phyloP scores from a whole-genome alignment of 1,139 yeast species.

The Eremothecium cymbalariae region DNA sequence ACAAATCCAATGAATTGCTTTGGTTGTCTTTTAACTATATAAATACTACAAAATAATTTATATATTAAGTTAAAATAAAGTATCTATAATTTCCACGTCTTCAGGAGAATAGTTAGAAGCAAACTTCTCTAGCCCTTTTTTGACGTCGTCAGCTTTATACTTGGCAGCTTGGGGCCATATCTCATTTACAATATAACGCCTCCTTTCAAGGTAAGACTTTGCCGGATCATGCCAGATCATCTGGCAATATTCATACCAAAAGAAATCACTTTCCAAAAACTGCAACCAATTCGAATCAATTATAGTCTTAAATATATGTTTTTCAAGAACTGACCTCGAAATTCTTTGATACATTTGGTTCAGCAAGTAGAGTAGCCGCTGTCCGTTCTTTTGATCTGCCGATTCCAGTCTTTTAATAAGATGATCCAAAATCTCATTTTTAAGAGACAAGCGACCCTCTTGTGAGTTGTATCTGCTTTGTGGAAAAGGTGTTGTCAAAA shows the following conservation, averaged over 20 bases:
- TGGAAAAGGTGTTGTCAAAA: constrained; percentile 13
- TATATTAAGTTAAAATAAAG: constrained; percentile 9
- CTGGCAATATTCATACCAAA: constrained; percentile 25
- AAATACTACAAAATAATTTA: background rate
- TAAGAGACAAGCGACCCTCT: background rate
- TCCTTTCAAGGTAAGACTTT: constrained; percentile 23
- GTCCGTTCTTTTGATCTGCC: constrained; percentile 16
- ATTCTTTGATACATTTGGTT: constrained; percentile 22
- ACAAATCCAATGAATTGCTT: too few relatives aligned
- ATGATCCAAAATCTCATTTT: constrained; percentile 12
- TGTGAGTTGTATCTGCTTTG: constrained; percentile 17
- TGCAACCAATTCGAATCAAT: constrained; percentile 16
- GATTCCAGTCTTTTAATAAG: constrained; percentile 18
- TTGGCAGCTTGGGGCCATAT: constrained; percentile 18
- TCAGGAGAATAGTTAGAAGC: constrained; percentile 26
- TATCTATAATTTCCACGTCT: constrained; percentile 20
- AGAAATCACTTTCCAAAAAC: constrained; percentile 18
- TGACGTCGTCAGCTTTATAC: constrained; percentile 7
- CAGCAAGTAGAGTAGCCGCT: constrained; percentile 18
- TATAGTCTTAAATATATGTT: constrained; percentile 19
- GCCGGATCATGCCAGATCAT: constrained; percentile 22
- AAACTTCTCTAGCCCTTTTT: constrained; percentile 14
- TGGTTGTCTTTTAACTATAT: too few relatives aligned
- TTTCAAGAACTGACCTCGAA: constrained; percentile 20
- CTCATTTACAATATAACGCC: constrained; percentile 18